phyloP scores from a whole-genome alignment of 805 yeast species.

The Myxozyma melibiosi region DNA sequence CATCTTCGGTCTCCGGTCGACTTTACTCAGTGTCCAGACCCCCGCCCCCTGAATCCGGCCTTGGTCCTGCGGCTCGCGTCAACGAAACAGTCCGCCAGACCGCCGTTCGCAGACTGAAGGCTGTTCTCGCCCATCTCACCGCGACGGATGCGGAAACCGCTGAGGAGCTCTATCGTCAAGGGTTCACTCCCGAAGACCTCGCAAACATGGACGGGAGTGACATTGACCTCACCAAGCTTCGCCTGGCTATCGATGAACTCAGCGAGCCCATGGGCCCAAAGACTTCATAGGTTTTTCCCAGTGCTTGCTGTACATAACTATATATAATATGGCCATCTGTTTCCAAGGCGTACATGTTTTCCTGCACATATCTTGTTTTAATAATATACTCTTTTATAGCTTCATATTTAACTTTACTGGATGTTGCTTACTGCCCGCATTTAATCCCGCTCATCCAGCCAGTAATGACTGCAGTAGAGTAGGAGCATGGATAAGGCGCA shows the following conservation, averaged over 20 bases:
- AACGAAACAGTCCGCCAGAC: conserved; percentile 19
- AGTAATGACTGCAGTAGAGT: no score
- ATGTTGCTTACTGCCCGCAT: no score
- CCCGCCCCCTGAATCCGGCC: conserved; percentile 1
- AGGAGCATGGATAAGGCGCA: no score
- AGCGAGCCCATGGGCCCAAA: conserved; percentile 9
- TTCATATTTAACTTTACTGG: no score
- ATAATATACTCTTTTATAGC: no score
- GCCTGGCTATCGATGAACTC: conserved; percentile 26
- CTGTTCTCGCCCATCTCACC: conserved; percentile 22
- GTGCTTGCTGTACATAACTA: no score
- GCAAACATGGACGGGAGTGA: conserved; percentile 11
- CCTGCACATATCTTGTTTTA: no score
- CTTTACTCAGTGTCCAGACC: background rate
- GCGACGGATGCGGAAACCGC: conserved; percentile 9
- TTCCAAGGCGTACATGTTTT: no score
- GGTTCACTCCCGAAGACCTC: conserved; percentile 8
- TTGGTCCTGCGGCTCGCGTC: conserved; percentile 23
- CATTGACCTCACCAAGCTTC: conserved; percentile 19
- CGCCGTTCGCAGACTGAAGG: conserved; percentile 23
- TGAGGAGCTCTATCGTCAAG: conserved; percentile 1
- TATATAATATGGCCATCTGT: no score
- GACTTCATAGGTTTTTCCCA: no score
- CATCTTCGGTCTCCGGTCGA: conserved; percentile 1
- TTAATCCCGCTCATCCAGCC: no score